Percentiles rank a stretch among this genome's conserved stretches.
Evolutionary conservation across 257 asterid genomes (phyloP).

Genomic region (Solanum virginianum): DNA sequence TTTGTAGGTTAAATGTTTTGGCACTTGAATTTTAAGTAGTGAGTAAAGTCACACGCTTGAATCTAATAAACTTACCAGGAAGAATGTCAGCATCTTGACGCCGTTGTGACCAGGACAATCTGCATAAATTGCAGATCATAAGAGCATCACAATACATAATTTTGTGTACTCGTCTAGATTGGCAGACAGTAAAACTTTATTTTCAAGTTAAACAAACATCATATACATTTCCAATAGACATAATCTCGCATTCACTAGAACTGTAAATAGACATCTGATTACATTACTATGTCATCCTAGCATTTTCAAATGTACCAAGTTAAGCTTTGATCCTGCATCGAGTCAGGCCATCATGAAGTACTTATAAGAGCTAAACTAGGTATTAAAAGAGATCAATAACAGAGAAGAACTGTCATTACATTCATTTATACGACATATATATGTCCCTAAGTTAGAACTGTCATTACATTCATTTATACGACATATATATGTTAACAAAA

Average conservation of each 20-base stretch:
- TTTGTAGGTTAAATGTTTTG: not conserved
- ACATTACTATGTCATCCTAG: not conserved
- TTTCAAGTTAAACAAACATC: not conserved
- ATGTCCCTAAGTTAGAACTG: not conserved
- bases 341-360: not conserved
- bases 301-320: not conserved
- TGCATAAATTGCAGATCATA: conserved; percentile 10
- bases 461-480: not conserved
- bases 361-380: not conserved
- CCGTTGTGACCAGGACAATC: conserved; percentile 72
- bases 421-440: not conserved
- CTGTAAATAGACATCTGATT: not conserved
- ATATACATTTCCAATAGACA: not conserved
- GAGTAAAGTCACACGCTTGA: not conserved
- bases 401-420: not conserved
- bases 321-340: not conserved
- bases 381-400: not conserved
- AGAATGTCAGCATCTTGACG: conserved; percentile 45
- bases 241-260: not conserved
- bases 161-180: not conserved
- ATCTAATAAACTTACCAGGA: conserved; percentile 30
- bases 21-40: not conserved
- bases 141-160: not conserved
- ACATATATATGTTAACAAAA: not conserved
- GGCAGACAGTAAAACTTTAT: not conserved